A percentile compares a stretch with the other conserved stretches of the same genome.
Evolutionary conservation across 345 rosid species (phyloP).

Genomic region (Eutrema japonicum): DNA sequence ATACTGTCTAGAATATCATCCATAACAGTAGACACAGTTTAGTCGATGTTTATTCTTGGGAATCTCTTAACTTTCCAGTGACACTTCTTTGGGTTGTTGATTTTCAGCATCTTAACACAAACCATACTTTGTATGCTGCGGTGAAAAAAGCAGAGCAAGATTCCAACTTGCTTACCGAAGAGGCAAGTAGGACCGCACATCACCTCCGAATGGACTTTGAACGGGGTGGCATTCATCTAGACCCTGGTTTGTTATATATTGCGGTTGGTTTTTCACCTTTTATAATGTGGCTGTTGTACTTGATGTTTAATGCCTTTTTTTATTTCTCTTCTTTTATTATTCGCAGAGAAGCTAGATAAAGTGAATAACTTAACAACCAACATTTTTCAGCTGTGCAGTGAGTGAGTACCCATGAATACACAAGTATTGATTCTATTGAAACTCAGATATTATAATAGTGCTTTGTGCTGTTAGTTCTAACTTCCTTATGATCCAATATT

Average conservation of each 20-base stretch:
- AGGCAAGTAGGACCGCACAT: conserved; percentile 83
- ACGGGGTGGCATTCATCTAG: conserved; percentile 94
- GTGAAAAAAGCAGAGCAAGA: conserved; percentile 84
- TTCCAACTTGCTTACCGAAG: conserved; percentile 62
- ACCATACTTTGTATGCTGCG: conserved; percentile 74
- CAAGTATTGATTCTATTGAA: background rate
- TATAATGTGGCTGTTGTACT: conserved; percentile 14
- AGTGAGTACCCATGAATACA: conserved; percentile 58
- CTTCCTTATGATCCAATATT: conserved; percentile 25
- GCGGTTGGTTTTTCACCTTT: conserved; percentile 15
- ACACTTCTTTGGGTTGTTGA: conserved; percentile 21
- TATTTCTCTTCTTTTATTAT: conserved; percentile 6
- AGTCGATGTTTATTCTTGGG: background rate
- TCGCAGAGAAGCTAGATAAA: conserved; percentile 77
- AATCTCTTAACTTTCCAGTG: background rate
- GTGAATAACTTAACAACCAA: conserved; percentile 73
- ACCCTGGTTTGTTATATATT: conserved; percentile 53
- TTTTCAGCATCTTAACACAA: conserved; percentile 80
- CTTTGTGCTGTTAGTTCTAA: conserved; percentile 28
- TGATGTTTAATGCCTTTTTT: conserved; percentile 21
- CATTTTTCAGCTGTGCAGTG: conserved; percentile 65
- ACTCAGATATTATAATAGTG: background rate
- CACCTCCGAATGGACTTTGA: conserved; percentile 81
- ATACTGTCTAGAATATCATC: background rate
- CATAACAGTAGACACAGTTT: background rate